Percentiles rank a stretch among this genome's conserved stretches.
phyloP scores from a whole-genome alignment of 371 early-diverging fungal genomes.

The Circinella umbellata region DNA sequence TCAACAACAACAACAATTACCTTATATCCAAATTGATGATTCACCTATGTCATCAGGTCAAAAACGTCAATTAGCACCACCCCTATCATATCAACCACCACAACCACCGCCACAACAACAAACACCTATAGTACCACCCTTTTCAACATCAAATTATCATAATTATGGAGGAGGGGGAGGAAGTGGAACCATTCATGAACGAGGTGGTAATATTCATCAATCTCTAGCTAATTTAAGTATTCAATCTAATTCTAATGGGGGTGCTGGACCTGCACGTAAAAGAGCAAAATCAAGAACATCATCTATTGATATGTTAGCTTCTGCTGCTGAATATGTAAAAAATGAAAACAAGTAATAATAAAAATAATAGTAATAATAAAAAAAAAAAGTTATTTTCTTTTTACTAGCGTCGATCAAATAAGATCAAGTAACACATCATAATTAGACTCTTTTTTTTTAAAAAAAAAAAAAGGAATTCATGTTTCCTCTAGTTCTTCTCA shows the following conservation, averaged over 20 bases:
- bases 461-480: conserved; percentile 12
- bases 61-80: not conserved
- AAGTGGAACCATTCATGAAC: not conserved
- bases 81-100: not conserved
- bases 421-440: conserved; percentile 27
- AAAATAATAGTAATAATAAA: not conserved
- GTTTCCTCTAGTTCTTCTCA: conserved; percentile 22
- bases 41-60: not conserved
- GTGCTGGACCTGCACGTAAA: conserved; percentile 9
- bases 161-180: not conserved
- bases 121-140: not conserved
- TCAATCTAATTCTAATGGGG: not conserved
- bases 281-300: conserved; percentile 19
- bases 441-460: not conserved
- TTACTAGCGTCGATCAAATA: conserved; percentile 24
- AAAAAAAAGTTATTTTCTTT: not conserved
- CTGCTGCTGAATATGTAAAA: conserved; percentile 37
- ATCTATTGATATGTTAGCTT: conserved; percentile 19
- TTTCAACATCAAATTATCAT: not conserved
- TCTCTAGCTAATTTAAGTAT: conserved; percentile 14
- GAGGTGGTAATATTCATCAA: conserved; percentile 9
- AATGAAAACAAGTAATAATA: not conserved
- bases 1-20: not conserved
- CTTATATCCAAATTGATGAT: conserved; percentile 1
- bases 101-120: not conserved